Evolutionary conservation across 2,329 filamentous ascomycete genomes (phyloP).

Genomic region (Diaporthe batatas): DNA sequence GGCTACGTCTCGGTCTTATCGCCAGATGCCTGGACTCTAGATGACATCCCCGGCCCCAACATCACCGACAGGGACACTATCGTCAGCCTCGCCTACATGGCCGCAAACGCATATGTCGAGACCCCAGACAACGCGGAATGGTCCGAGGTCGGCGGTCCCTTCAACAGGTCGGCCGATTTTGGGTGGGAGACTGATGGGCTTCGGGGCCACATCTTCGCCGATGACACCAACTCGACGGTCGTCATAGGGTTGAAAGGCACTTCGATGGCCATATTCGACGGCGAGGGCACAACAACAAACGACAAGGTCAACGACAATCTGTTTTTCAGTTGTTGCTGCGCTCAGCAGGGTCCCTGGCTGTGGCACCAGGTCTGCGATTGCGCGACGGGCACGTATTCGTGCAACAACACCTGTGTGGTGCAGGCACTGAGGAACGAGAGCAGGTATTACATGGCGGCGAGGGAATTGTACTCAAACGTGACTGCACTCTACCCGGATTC

Average conservation of each 20-base stretch:
- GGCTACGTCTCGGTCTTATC: constrained; percentile 78
- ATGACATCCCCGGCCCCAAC: constrained; percentile 83
- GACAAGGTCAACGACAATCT: constrained; percentile 99
- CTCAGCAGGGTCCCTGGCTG: constrained; percentile 88
- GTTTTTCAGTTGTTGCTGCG: constrained; percentile 98
- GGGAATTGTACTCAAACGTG: constrained; percentile 92
- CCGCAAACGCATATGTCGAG: constrained; percentile 88
- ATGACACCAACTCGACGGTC: constrained; percentile 86
- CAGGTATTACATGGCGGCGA: constrained; percentile 89
- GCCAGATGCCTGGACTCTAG: constrained; percentile 84
- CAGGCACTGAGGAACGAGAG: constrained; percentile 84
- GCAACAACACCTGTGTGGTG: constrained; percentile 91
- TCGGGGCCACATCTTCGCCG: constrained; percentile 91
- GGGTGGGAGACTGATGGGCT: constrained; percentile 93
- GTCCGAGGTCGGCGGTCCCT: constrained; percentile 82
- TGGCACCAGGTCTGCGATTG: constrained; percentile 97
- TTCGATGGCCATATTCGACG: constrained; percentile 90
- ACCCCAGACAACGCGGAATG: constrained; percentile 80
- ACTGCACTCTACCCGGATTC: constrained; percentile 88
- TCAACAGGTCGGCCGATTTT: constrained; percentile 90
- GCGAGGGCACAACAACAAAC: constrained; percentile 95
- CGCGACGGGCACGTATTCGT: constrained; percentile 86
- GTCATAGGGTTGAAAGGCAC: constrained; percentile 96
- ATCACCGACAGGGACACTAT: constrained; percentile 88
- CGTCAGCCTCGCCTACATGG: constrained; percentile 87